Conservation (phyloP, 1,284 basidiomycete genomes). For the Sphaerobolus stellatus region DNA sequence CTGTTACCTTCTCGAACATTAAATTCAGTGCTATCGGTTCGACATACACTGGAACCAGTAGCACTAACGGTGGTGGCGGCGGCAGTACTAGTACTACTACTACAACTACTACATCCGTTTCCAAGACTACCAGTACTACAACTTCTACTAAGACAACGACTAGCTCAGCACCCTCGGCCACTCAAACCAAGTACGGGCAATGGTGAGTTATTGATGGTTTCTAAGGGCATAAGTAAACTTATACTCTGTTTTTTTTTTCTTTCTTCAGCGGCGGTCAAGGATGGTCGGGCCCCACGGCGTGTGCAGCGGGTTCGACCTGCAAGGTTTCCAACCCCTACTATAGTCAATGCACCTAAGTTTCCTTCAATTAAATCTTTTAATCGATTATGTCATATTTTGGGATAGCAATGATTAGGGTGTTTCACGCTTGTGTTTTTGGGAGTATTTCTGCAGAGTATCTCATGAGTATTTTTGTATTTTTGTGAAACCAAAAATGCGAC, state of each 20-base stretch:
- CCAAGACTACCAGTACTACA: background rate
- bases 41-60: slow-evolving; percentile 18
- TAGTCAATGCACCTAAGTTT: slow-evolving; percentile 8
- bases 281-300: slow-evolving; percentile 49
- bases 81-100: background rate
- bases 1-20: slow-evolving; percentile 31
- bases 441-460: too few species aligned
- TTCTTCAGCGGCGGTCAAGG: slow-evolving; percentile 22
- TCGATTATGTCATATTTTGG: too few species aligned
- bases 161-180: background rate
- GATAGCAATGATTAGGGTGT: too few species aligned
- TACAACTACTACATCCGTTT: background rate
- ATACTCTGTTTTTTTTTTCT: slow-evolving; percentile 46
- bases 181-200: slow-evolving; percentile 7
- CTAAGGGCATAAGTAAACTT: slow-evolving; percentile 34
- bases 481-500: too few species aligned
- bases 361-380: too few species aligned
- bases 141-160: background rate
- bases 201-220: background rate
- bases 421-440: too few species aligned
- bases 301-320: slow-evolving; percentile 44
- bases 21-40: slow-evolving; percentile 26
- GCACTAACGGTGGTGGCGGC: background rate
- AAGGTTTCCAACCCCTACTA: slow-evolving; percentile 36
- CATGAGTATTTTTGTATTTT: too few species aligned